Evolutionary conservation across 345 rosid species (phyloP).

Genomic region (Populus tremula): DNA sequence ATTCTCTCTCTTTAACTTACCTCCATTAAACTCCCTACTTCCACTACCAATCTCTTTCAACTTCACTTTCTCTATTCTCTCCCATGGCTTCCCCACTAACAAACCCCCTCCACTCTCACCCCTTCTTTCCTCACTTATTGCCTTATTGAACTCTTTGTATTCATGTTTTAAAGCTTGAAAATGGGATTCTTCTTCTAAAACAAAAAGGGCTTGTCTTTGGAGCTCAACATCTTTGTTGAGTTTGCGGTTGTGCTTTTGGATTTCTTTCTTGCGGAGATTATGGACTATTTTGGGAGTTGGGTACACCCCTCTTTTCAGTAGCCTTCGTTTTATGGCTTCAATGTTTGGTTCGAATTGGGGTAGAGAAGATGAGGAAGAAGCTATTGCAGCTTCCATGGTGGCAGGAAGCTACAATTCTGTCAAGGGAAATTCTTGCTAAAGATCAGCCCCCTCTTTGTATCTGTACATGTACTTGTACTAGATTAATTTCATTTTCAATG

Average conservation of each 20-base stretch:
- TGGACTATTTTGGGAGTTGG: conserved; percentile 75
- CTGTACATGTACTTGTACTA: too few species aligned
- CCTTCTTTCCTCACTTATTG: conserved; percentile 23
- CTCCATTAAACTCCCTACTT: conserved; percentile 43
- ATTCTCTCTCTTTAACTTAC: conserved; percentile 46
- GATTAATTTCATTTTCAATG: too few species aligned
- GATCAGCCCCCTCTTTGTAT: too few species aligned
- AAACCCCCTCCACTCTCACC: conserved; percentile 15
- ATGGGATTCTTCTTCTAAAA: conserved; percentile 50
- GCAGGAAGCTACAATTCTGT: too few species aligned
- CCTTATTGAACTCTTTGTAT: conserved; percentile 58
- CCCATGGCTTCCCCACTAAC: conserved; percentile 85
- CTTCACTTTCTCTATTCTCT: conserved; percentile 59
- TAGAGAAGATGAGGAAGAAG: conserved; percentile 27
- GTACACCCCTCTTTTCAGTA: conserved; percentile 52
- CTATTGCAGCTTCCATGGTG: conserved; percentile 55
- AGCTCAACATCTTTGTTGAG: conserved; percentile 36
- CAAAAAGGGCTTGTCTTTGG: conserved; percentile 23
- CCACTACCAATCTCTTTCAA: conserved; percentile 54
- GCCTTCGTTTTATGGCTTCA: conserved; percentile 54
- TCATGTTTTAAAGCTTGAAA: conserved; percentile 53
- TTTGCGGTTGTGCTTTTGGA: conserved; percentile 75
- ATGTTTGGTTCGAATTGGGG: conserved; percentile 53
- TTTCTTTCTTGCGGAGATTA: conserved; percentile 67
- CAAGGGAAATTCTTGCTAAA: too few species aligned